Percentiles rank a stretch among this genome's conserved stretches.
Conservation (phyloP, 805 yeast species). For the Ogataea haglerorum region DNA sequence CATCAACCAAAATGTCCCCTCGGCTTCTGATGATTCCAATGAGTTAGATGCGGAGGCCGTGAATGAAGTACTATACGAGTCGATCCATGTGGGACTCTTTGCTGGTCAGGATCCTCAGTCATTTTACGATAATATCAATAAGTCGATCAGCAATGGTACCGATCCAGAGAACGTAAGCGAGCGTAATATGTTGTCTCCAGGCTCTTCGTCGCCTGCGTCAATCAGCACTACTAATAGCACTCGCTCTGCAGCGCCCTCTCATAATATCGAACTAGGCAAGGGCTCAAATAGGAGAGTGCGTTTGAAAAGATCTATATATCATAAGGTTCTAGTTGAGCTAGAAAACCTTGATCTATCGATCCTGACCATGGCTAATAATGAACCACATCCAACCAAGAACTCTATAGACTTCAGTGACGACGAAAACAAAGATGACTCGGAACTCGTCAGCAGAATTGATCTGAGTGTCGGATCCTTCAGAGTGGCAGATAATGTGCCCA, state of each 20-base stretch:
- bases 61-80: conserved; percentile 70
- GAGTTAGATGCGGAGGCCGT: conserved; percentile 33
- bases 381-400: conserved; percentile 29
- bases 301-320: conserved; percentile 59
- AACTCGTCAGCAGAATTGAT: conserved; percentile 46
- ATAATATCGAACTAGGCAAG: conserved; percentile 34
- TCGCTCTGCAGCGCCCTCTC: conserved; percentile 13
- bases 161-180: conserved; percentile 12
- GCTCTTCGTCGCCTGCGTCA: conserved; percentile 8
- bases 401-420: conserved; percentile 27
- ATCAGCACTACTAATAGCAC: conserved; percentile 11
- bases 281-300: conserved; percentile 41
- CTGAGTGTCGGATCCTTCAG: conserved; percentile 53
- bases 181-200: conserved; percentile 12
- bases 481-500: conserved; percentile 71
- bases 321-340: conserved; percentile 57
- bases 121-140: conserved; percentile 53
- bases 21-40: conserved; percentile 11
- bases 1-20: too few relatives aligned
- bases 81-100: conserved; percentile 68
- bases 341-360: conserved; percentile 50
- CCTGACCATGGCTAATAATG: conserved; percentile 40
- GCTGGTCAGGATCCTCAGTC: conserved; percentile 42
- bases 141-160: conserved; percentile 22
- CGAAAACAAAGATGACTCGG: conserved; percentile 36